A percentile compares a stretch with the other conserved stretches of the same genome.
Evolutionary conservation across 371 early-diverging fungal genomes (phyloP).

Genomic region (Chytridium lagenaria): DNA sequence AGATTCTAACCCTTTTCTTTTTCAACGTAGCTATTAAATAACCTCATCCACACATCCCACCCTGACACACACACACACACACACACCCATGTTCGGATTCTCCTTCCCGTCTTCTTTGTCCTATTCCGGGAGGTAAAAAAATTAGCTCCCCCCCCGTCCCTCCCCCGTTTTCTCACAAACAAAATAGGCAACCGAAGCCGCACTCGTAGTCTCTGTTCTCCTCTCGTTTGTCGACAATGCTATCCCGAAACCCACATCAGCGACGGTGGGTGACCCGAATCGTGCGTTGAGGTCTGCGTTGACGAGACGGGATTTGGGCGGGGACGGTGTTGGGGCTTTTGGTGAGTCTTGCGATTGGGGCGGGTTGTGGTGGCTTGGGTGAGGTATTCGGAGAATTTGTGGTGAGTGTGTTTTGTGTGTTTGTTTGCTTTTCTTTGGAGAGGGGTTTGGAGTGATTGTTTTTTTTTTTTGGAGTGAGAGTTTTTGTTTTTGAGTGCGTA

Average conservation of each 20-base stretch:
- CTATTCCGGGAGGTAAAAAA: constrained; percentile 69
- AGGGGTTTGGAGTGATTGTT: neutral
- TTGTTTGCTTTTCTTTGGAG: neutral
- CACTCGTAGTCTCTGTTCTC: constrained; percentile 81
- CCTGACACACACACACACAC: too few relatives aligned
- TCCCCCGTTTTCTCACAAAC: constrained; percentile 80
- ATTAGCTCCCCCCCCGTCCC: constrained; percentile 79
- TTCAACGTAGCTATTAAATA: too few relatives aligned
- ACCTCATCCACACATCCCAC: too few relatives aligned
- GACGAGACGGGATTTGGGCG: constrained; percentile 56
- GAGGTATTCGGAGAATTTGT: constrained; percentile 68
- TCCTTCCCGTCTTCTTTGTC: constrained; percentile 81
- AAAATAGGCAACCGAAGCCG: constrained; percentile 70
- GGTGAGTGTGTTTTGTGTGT: constrained; percentile 46
- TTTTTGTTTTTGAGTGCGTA: too few relatives aligned
- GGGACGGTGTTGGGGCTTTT: constrained; percentile 31
- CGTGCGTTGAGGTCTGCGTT: neutral
- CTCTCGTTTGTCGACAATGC: constrained; percentile 64
- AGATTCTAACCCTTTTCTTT: too few relatives aligned
- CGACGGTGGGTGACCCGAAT: neutral
- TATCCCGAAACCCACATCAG: neutral
- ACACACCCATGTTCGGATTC: constrained; percentile 49
- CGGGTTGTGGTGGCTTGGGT: constrained; percentile 71
- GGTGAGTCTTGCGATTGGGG: constrained; percentile 62
- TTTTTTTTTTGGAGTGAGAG: neutral